Evolutionary conservation across 2,329 filamentous ascomycete genomes (phyloP), one percentile per base, ranked within the genome.

Genomic region (Shiraia bambusicola): DNA sequence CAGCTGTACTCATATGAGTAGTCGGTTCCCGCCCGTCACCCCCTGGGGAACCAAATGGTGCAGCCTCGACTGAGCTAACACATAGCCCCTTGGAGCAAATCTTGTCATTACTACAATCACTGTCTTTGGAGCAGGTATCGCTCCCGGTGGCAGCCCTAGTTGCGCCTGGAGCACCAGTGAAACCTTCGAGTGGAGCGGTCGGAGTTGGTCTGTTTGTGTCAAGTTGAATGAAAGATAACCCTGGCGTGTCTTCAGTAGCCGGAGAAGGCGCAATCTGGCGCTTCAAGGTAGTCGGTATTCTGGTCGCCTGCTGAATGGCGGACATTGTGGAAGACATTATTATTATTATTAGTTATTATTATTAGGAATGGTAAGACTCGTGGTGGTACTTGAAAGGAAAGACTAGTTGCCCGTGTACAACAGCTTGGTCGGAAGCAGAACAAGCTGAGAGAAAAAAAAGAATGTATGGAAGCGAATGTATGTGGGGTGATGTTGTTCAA

Each of bases 271-370:
- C 24, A 28, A 26, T 14, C 16, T 17, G 28, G n/a, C 37, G 30
- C 25, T 16, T 16, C 13, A 32, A 26, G n/a, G 25, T 40, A 15
- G 37, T 24, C 4, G 26, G 16, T 22, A 42, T 33, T 27, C 33
- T 43, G 14, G 31, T 41, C 31, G 14, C 33, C 40, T 37, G 38
- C 44, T 29, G 41, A 31, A 35, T 37, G 14, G 37, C 37, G 38
- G 41, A 29, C 33, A 49, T 25, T 37, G 48, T 42, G 54, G 52
- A 56, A 58, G 57, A 58, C 57, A 60, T 60, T 60, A 60, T 56
- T n/a, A n/a, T n/a, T n/a, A n/a, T n/a, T n/a, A n/a, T n/a, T n/a
- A n/a, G n/a, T n/a, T n/a, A n/a, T n/a, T n/a, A n/a, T n/a, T 28
- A 59, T 58, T 60, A 57, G 40, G 41, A 37, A 39, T n/a, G n/a